Base-by-base conservation (phyloP, 352 stramenopile species). In the Peronospora destructor region DNA sequence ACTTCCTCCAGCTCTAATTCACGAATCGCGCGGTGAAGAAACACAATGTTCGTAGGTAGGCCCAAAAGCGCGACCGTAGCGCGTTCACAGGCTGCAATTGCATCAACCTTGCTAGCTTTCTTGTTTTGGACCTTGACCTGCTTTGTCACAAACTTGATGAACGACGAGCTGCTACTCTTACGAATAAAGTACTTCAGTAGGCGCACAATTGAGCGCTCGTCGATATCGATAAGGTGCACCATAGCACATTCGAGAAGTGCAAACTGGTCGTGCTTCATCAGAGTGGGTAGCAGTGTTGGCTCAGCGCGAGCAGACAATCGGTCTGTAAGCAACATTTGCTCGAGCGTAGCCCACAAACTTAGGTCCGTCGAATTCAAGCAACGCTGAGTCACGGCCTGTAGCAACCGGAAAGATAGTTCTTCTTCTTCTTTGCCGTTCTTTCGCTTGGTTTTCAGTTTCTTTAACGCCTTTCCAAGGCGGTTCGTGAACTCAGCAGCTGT, bases 131-230 rank as follows among this genome's bases (percentile, higher is more conserved):
- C 19, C 40, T 75, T 71, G 16, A 53, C 26, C 25, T 55, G 36
- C 29, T 49, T 45, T 13, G 43, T 47, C 4, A 74, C 61, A 32
- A 72, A 85, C 40, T 54, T 12, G 1, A 58, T 49, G n/a, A 85
- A 66, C 26, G 43, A 29, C 23, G 59, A 46, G 56, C 66, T 60
- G 14, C 66, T 63, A 49, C 62, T 67, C 51, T 83, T 77, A 45
- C 70, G 68, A 55, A 92, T 71, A 59, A 90, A 87, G 51, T 84
- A 90, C 52, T 84, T 79, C 11, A 86, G 50, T 39, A 92, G 48
- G 13, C 68, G 76, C 34, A 91, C 75, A 45, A 87, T 66, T 6
- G 75, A 71, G 29, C 66, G 73, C 64, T 92, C 82, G 51, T 92
- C 78, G 45, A 92, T 76, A 52, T 92, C 82, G 5, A 78, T 66